phyloP scores from a whole-genome alignment of 2,329 filamentous ascomycete genomes.

The Apiospora kogelbergensis region DNA sequence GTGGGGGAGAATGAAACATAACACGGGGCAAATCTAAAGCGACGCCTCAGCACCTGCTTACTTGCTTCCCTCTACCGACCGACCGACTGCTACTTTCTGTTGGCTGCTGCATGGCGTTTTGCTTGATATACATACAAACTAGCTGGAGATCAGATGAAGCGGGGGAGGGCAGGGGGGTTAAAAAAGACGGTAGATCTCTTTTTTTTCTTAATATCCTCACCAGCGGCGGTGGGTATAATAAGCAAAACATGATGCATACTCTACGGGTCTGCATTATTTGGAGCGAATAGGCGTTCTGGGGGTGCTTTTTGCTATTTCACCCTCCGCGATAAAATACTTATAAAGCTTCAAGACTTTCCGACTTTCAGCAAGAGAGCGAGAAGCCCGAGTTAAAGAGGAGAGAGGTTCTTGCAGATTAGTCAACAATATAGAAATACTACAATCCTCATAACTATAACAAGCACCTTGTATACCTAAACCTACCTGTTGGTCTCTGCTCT shows the following conservation, averaged over 20 bases:
- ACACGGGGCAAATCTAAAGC: background rate
- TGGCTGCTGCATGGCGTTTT: background rate
- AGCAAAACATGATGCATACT: background rate
- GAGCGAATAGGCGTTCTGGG: background rate
- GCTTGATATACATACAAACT: background rate
- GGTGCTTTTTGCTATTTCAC: background rate
- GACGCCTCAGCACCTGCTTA: background rate
- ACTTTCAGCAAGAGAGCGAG: background rate
- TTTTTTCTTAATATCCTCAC: background rate
- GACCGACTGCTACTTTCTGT: background rate
- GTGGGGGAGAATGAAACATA: conserved; percentile 3
- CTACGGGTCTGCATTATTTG: background rate
- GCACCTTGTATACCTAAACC: background rate
- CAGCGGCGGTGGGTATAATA: background rate
- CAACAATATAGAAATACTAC: background rate
- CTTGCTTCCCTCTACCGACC: no score
- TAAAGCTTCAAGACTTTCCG: background rate
- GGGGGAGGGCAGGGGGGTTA: background rate
- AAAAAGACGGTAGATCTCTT: background rate
- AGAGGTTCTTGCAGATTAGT: background rate
- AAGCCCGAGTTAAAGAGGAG: background rate
- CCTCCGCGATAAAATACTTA: background rate
- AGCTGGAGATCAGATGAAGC: background rate
- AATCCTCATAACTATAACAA: background rate
- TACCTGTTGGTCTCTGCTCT: background rate